Evolutionary conservation across 2,329 filamentous ascomycete species (phyloP), one percentile per base, ranked within the genome.

Genomic region (Monosporascus sp.): DNA sequence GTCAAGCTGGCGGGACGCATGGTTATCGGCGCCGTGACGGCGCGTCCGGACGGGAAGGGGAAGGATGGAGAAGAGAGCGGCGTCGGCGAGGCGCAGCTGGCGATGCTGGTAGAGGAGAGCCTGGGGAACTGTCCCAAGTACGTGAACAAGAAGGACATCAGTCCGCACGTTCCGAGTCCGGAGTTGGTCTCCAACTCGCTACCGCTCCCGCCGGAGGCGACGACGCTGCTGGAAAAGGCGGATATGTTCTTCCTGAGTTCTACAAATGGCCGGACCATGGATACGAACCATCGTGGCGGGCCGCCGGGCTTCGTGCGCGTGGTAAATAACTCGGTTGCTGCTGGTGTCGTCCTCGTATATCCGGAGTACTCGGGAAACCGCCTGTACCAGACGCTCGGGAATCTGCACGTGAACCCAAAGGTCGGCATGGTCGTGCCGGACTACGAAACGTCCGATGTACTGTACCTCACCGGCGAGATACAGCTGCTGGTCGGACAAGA

Each of bases 91-190:
- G 71, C 77, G 44, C 77, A 80, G 67, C 71, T 93, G 37, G 83
- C 87, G 15, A 74, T 90, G 45, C 79, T 80, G 41, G 83, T 95
- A 52, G 79, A 87, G 35, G 86, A 89, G 68, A 88, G 83, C 59
- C 64, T 95, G 72, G 86, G 89, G 0, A 95, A 94, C 62, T 95
- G 90, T 62, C 90, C 90, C 2, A 96, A 96, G 69, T 96, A 96
- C 62, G 67, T 96, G 36, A 94, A 93, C 68, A 83, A 82, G 62
- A 91, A 88, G 65, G 72, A 74, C 2, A 82, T 95, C 39, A 65
- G 70, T 2, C 77, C 79, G 5, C 77, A 80, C 45, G 56, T 74
- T 0, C 78, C 87, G 2, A 65, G 74, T 15, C 81, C 88, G 4
- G 50, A 57, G 36, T 63, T 74, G 5, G 65, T 70, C 4, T 70